phyloP scores from a whole-genome alignment of 2,329 filamentous ascomycete species.

The Pestalotiopsis sp. region DNA sequence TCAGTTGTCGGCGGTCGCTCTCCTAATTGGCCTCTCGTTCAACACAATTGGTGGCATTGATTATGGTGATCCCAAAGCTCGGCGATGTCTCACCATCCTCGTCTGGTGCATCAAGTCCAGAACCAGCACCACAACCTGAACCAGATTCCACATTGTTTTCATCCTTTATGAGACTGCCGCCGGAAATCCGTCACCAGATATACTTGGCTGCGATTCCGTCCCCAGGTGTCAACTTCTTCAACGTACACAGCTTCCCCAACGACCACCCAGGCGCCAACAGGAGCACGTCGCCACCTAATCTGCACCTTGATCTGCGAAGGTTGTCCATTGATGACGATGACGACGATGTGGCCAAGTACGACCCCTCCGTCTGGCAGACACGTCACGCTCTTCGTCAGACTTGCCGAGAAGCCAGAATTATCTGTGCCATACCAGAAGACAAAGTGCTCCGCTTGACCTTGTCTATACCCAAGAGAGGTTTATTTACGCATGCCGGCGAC shows the following conservation, averaged over 20 bases:
- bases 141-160: constrained; percentile 16
- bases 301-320: constrained; percentile 31
- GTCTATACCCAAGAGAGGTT: constrained; percentile 26
- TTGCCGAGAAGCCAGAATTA: constrained; percentile 28
- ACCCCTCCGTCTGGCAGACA: constrained; percentile 30
- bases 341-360: constrained; percentile 25
- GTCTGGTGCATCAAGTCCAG: constrained; percentile 10
- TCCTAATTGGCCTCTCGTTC: background rate
- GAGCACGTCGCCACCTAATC: constrained; percentile 27
- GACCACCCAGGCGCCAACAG: constrained; percentile 27
- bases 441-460: constrained; percentile 22
- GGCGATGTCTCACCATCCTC: constrained; percentile 5
- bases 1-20: background rate
- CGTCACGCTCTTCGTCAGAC: constrained; percentile 21
- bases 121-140: background rate
- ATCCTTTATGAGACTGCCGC: constrained; percentile 24
- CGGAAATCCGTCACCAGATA: constrained; percentile 30
- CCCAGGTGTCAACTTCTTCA: constrained; percentile 34
- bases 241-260: constrained; percentile 32
- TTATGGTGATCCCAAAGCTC: background rate
- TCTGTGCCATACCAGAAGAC: constrained; percentile 21
- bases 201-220: constrained; percentile 25
- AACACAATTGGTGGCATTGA: background rate
- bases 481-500: constrained; percentile 29
- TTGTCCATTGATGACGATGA: constrained; percentile 27